phyloP scores from a whole-genome alignment of 805 yeast genomes.

The Pichia scutulata region DNA sequence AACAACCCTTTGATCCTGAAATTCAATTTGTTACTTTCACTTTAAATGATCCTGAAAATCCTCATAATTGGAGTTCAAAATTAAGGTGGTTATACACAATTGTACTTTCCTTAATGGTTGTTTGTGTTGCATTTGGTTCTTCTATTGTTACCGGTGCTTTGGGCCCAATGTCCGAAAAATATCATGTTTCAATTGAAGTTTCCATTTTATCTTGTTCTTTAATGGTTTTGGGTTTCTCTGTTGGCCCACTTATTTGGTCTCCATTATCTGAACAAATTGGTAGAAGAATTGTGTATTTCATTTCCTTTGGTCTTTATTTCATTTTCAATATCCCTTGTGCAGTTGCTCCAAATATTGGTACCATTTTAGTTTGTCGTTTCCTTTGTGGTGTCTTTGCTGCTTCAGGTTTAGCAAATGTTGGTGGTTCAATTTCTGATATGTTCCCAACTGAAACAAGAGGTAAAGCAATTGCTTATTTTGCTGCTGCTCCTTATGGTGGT shows the following conservation, averaged over 20 bases:
- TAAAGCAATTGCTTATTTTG: constrained; percentile 82
- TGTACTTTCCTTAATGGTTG: constrained; percentile 61
- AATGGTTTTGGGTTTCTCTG: constrained; percentile 82
- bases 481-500: constrained; percentile 89
- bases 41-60: constrained; percentile 79
- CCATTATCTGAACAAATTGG: constrained; percentile 84
- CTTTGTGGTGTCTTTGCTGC: constrained; percentile 81
- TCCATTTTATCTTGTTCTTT: constrained; percentile 73
- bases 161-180: constrained; percentile 55
- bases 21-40: constrained; percentile 80
- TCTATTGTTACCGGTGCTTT: constrained; percentile 86
- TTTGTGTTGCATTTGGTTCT: constrained; percentile 90
- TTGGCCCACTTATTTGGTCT: constrained; percentile 87
- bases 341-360: constrained; percentile 71
- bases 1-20: constrained; percentile 43
- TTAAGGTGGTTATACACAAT: constrained; percentile 62
- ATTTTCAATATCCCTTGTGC: constrained; percentile 87
- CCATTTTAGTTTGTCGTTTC: constrained; percentile 74
- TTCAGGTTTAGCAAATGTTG: constrained; percentile 78
- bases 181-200: constrained; percentile 67
- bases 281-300: constrained; percentile 72
- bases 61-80: constrained; percentile 68
- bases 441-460: constrained; percentile 79
- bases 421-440: constrained; percentile 87
- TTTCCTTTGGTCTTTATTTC: constrained; percentile 66